Evolutionary conservation across 1,284 basidiomycete species (phyloP), one percentile per base, ranked within the genome.

Genomic region (Leccinum solheimii): DNA sequence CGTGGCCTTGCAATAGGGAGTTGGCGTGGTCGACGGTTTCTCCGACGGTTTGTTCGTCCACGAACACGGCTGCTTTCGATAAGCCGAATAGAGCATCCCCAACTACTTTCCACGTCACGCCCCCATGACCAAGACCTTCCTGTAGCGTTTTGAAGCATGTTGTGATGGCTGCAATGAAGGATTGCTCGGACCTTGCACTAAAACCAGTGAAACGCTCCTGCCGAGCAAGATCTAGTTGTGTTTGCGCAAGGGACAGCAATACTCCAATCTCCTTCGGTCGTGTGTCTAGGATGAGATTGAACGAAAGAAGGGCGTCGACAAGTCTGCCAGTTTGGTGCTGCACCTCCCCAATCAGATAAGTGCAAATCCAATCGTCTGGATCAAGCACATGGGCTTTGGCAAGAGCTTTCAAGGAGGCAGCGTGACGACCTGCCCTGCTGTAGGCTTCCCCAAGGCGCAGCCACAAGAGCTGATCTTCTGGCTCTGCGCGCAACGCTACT

Each of bases 391-490:
- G 83, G 0, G 93, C 93, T 57, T 84, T 88, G 11, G 82, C 79
- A 34, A 98, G 86, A 1, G 95, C 91, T 75, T 97, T 98, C 62
- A 98, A 78, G 1, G 95, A 93, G 3, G 97, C 97, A 11, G 87
- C 87, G 66, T 95, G 92, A 34, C 94, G 86, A 43, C 97, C 96
- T 13, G 92, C 90, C 69, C 86, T 89, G 64, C 87, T 86, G 68
- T 99, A 99, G 0, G 94, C 92, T 74, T 98, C 95, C 5, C 97
- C 97, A 0, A 99, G 83, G 60, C 93, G 86, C 19, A 95, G 80
- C 97, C 96, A 98, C 26, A 89, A 86, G 30, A 87, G 75, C 9
- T 86, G 82, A 72, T 98, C 95, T 3, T 88, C 84, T 0, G 87
- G 83, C 26, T 93, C 85, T 10, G 91, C 91, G 7, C 96, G 86